Conservation (phyloP, 2,329 filamentous ascomycete species). For the Penicillium sp. region DNA sequence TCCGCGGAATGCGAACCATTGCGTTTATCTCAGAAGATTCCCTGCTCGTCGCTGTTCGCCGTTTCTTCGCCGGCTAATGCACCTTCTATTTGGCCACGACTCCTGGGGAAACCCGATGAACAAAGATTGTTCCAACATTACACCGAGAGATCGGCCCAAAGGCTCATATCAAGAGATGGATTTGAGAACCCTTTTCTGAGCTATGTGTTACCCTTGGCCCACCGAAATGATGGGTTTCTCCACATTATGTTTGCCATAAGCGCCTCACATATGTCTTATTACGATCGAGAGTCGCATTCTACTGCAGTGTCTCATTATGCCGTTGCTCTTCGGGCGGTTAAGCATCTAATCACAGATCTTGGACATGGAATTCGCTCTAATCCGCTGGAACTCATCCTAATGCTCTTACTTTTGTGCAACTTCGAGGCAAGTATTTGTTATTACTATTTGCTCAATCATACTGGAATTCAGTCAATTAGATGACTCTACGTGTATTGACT, state of each 20-base stretch:
- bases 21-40: not conserved
- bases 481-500: not conserved
- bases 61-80: not conserved
- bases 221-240: slow-evolving; percentile 3
- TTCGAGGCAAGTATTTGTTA: slow-evolving; percentile 1
- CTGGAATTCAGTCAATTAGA: not conserved
- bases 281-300: not conserved
- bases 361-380: not conserved
- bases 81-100: slow-evolving; percentile 3
- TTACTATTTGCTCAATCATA: not conserved
- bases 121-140: slow-evolving; percentile 5
- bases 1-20: not conserved
- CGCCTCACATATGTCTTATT: slow-evolving; percentile 4
- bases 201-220: slow-evolving; percentile 1
- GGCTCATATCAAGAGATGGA: not conserved
- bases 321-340: not conserved
- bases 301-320: not conserved
- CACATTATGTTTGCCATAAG: slow-evolving; percentile 4
- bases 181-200: slow-evolving; percentile 1
- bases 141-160: not conserved
- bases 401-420: slow-evolving; percentile 4
- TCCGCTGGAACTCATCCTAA: not conserved
- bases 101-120: not conserved
- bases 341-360: slow-evolving; percentile 4
- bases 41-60: not conserved